Evolutionary conservation across 2,329 filamentous ascomycete genomes (phyloP).

Genomic region (Eutypella sp.): DNA sequence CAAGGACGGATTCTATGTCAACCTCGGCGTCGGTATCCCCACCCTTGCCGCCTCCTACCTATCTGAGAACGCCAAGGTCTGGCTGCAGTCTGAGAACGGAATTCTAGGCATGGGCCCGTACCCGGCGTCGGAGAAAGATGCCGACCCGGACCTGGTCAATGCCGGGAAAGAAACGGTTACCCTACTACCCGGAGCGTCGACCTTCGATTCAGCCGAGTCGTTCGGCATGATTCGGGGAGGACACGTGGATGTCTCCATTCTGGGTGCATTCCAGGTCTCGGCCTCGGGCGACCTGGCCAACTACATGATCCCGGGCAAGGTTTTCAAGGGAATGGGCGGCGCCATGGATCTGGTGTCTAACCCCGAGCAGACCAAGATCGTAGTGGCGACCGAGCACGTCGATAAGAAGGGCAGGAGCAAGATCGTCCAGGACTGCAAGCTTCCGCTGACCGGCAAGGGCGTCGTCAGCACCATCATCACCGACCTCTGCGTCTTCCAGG

Average conservation of each 20-base stretch:
- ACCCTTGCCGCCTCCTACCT: slow-evolving; percentile 78
- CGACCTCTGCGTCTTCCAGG: slow-evolving; percentile 69
- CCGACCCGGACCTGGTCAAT: slow-evolving; percentile 78
- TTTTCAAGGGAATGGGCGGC: slow-evolving; percentile 83
- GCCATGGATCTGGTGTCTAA: slow-evolving; percentile 71
- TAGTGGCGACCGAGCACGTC: slow-evolving; percentile 65
- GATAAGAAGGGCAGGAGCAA: slow-evolving; percentile 65
- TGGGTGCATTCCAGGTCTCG: slow-evolving; percentile 77
- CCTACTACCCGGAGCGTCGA: slow-evolving; percentile 67
- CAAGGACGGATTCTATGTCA: slow-evolving; percentile 75
- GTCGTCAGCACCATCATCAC: slow-evolving; percentile 71
- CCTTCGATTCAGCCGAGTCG: slow-evolving; percentile 75
- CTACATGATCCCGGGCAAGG: slow-evolving; percentile 86
- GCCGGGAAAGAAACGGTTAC: slow-evolving; percentile 87
- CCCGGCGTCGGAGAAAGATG: slow-evolving; percentile 59
- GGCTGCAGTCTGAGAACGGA: slow-evolving; percentile 83
- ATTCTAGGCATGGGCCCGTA: slow-evolving; percentile 81
- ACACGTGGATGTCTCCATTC: slow-evolving; percentile 77
- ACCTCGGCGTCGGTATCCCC: slow-evolving; percentile 79
- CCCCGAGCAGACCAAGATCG: slow-evolving; percentile 66
- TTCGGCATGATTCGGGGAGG: slow-evolving; percentile 86
- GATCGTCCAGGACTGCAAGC: slow-evolving; percentile 57
- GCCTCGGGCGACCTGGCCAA: slow-evolving; percentile 77
- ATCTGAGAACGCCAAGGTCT: slow-evolving; percentile 63
- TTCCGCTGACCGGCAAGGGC: slow-evolving; percentile 61